phyloP scores from a whole-genome alignment of 805 yeast genomes.

The Yueomyces sinensis region DNA sequence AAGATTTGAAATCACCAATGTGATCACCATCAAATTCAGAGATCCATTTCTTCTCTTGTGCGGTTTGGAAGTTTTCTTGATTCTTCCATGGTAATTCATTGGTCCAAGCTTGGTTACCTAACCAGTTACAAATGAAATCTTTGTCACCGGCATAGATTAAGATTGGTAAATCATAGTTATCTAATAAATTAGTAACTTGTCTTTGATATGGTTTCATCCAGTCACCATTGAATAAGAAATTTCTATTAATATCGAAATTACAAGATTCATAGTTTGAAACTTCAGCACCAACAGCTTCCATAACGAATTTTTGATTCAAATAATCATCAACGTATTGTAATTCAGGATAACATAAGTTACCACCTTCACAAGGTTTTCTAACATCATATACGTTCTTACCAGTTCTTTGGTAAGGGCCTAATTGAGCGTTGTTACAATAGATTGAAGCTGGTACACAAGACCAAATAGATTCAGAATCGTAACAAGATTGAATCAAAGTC shows the following conservation, averaged over 20 bases:
- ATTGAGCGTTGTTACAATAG: conserved; percentile 76
- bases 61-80: conserved; percentile 31
- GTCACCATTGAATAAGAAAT: conserved; percentile 80
- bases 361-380: conserved; percentile 63
- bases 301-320: conserved; percentile 65
- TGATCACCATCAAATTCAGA: conserved; percentile 24
- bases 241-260: conserved; percentile 63
- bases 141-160: conserved; percentile 90
- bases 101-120: conserved; percentile 81
- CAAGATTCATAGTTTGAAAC: conserved; percentile 67
- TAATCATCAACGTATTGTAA: conserved; percentile 63
- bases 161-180: conserved; percentile 48
- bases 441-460: conserved; percentile 84
- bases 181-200: conserved; percentile 58
- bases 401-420: conserved; percentile 71
- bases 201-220: conserved; percentile 84
- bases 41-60: conserved; percentile 31
- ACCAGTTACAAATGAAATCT: conserved; percentile 87
- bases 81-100: conserved; percentile 55
- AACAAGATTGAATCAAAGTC: conserved; percentile 64
- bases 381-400: conserved; percentile 90
- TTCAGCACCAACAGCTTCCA: conserved; percentile 80
- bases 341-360: conserved; percentile 63
- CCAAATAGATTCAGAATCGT: conserved; percentile 59
- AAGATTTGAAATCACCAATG: conserved; percentile 67